phyloP scores from a whole-genome alignment of 768 basidiomycete genomes.

The Inosperma sp. region DNA sequence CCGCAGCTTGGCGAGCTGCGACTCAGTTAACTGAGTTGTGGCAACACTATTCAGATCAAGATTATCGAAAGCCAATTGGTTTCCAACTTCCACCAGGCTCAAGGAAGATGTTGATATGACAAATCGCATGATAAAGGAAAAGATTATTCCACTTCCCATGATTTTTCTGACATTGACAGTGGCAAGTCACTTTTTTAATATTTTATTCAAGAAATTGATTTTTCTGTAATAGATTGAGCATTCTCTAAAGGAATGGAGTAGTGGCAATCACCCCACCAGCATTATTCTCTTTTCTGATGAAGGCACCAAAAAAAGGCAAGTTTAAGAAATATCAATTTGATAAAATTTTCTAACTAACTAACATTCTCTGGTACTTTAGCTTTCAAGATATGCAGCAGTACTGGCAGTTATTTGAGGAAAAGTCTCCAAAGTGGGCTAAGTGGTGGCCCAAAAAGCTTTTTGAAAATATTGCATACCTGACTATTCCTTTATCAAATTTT shows the following conservation, averaged over 20 bases:
- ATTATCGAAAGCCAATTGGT: too few species aligned
- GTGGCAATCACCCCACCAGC: neutral
- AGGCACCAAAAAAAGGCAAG: neutral
- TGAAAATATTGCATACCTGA: neutral
- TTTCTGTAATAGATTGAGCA: neutral
- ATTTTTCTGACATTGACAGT: neutral
- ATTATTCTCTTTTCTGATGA: neutral
- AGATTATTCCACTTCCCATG: neutral
- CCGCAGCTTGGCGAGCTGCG: too few species aligned
- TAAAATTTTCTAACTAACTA: neutral
- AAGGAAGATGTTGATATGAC: too few species aligned
- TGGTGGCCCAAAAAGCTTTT: neutral
- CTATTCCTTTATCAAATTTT: neutral
- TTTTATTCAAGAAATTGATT: neutral
- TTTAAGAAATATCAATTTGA: neutral
- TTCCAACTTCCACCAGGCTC: too few species aligned
- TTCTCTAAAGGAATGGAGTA: neutral
- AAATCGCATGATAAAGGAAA: neutral
- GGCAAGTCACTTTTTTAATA: neutral
- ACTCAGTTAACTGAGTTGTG: too few species aligned
- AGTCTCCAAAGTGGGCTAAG: neutral
- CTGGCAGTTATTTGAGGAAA: neutral
- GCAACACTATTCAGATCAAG: too few species aligned
- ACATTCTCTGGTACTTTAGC: too few species aligned
- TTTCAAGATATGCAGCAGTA: neutral